Percentiles rank a stretch among this genome's conserved stretches.
Conservation (phyloP, 1,284 basidiomycete genomes). For the Ganoderma leucocontextum region DNA sequence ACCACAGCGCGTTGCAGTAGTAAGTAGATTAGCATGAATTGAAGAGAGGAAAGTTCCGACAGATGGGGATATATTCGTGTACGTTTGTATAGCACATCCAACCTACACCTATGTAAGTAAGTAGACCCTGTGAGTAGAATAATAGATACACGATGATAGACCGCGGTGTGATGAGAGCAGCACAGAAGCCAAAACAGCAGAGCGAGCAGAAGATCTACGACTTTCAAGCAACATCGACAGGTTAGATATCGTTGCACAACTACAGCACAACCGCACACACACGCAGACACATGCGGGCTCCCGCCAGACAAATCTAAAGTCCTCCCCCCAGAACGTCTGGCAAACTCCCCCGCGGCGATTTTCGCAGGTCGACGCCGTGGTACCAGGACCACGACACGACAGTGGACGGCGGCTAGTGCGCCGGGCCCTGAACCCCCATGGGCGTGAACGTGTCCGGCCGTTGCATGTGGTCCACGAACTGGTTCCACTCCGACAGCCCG, state of each 20-base stretch:
- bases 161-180: not conserved
- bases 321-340: not conserved
- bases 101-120: not conserved
- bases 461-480: constrained; percentile 56
- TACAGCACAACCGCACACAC: not conserved
- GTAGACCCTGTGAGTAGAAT: not conserved
- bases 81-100: not conserved
- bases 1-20: not conserved
- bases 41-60: not conserved
- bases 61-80: constrained; percentile 1
- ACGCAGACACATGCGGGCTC: not conserved
- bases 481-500: constrained; percentile 51
- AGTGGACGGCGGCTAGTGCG: constrained; percentile 14
- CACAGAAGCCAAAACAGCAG: not conserved
- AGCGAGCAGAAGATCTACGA: constrained; percentile 1
- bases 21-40: not conserved
- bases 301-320: not conserved
- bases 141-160: constrained; percentile 4
- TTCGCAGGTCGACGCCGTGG: not conserved
- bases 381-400: not conserved
- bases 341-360: not conserved
- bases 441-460: constrained; percentile 40
- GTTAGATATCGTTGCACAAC: not conserved
- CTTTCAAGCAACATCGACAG: constrained; percentile 2
- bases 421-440: constrained; percentile 24